These are phyloP conservation scores for Phytopythium litorale DNA, from an alignment of 352 stramenopile species.

Conservation along the genomic window DNA sequence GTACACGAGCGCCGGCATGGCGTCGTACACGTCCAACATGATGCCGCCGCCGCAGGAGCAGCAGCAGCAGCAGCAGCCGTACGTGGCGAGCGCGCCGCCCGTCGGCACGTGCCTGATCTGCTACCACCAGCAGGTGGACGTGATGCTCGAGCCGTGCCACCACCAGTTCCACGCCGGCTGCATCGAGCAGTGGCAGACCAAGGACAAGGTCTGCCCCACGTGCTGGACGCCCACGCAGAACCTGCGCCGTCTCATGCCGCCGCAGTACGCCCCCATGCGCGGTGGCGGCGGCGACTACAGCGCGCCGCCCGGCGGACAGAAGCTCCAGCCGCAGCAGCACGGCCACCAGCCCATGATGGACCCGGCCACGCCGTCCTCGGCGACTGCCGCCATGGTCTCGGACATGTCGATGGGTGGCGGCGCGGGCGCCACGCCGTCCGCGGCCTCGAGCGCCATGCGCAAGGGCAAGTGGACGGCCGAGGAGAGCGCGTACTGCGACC, in stretches of 20 bases:
- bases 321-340: slow-evolving; percentile 6
- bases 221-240: slow-evolving; percentile 73
- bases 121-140: slow-evolving; percentile 33
- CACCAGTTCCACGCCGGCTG: slow-evolving; percentile 80
- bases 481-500: slow-evolving; percentile 97
- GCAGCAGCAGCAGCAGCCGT: slow-evolving; percentile 11
- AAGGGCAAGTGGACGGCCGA: slow-evolving; percentile 97
- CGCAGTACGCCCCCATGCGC: slow-evolving; percentile 15
- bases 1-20: slow-evolving; percentile 21
- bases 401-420: slow-evolving; percentile 4
- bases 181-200: slow-evolving; percentile 65
- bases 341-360: neutral
- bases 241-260: slow-evolving; percentile 40
- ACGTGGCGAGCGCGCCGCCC: slow-evolving; percentile 4
- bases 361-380: neutral
- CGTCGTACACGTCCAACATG: slow-evolving; percentile 9
- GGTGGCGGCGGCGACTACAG: slow-evolving; percentile 6
- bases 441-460: slow-evolving; percentile 46
- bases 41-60: slow-evolving; percentile 4
- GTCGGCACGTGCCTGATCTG: slow-evolving; percentile 29
- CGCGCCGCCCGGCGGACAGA: slow-evolving; percentile 8
- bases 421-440: slow-evolving; percentile 6
- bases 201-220: slow-evolving; percentile 74
- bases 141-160: slow-evolving; percentile 57
- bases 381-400: neutral